Evolutionary conservation across 2,329 filamentous ascomycete genomes (phyloP), one percentile per base, ranked within the genome.

Genomic region (Coleophoma cylindrospora): DNA sequence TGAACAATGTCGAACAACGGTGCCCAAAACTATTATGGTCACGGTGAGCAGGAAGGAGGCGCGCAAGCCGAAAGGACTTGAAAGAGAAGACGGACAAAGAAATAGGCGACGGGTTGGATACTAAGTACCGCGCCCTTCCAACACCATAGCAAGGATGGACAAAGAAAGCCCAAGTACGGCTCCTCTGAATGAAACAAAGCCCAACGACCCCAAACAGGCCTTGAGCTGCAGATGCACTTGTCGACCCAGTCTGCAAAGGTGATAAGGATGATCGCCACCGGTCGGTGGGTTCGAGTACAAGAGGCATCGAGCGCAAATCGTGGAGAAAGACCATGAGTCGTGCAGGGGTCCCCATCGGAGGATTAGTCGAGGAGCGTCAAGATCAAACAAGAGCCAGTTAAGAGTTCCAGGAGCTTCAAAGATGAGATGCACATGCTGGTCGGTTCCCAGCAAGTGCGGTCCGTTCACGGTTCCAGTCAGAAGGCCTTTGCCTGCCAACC

Each of bases 351-450:
- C 43, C 32, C 45, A 14, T 19, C 32, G 33, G 45, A 36, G 21
- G 43, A 41, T 34, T 47, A 43, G 43, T 19, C 43, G 36, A 47
- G 19, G 41, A 15, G 43, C 40, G 34, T 41, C 43, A 45, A 49
- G 46, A 44, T 54, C 54, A 51, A 54, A 56, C 52, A 32, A 40
- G 38, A 47, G 43, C 59, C 55, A 61, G 54, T 60, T 56, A 57
- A 57, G 55, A 53, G 54, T 48, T 38, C 33, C 22, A 36, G 49
- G 34, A 43, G 34, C 37, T 38, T 15, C 34, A 37, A 53, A 57
- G 52, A 57, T 61, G 58, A 61, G 60, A 61, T 60, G 60, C 50
- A 56, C 40, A 53, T 48, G 52, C 48, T 32, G 41, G 43, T 45
- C 19, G n/a, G n/a, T 27, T 27, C 34, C 43, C 22, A 9, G 40